Base-by-base conservation (phyloP, 2,329 filamentous ascomycete species). In the Botrytis tulipae region DNA sequence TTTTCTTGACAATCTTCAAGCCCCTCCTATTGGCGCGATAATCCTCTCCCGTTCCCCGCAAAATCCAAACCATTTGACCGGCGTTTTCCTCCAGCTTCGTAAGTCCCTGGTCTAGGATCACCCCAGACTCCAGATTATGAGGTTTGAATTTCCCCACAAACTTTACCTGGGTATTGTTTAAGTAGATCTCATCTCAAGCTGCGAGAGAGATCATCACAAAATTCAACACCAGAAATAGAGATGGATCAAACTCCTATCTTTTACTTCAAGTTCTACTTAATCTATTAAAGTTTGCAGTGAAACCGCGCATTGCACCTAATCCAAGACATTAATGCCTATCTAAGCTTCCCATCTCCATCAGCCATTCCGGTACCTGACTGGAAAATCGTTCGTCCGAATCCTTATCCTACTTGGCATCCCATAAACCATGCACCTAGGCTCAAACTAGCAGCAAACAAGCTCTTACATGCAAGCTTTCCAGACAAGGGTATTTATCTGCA, bases 11-110 rank as follows among this genome's bases (percentile, higher is more conserved):
- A 18, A 8, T 18, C 2, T 6, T n/a, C 51, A 29, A 29, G 51
- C n/a, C 51, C n/a, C 42, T 63, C 68, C 48, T 35, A 76, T 76
- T 76, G 69, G 75, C 71, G 75, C 71, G 66, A 75, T 54, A 76
- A 70, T 62, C 57, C 70, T 51, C 48, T 51, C 68, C 71, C 42
- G n/a, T 48, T 60, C 75, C 73, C 73, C 75, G 73, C 75, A 73
- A 37, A 40, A 37, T 60, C 20, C 57, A 60, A 60, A 71, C 18
- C 48, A 61, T 62, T 29, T 71, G 48, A 46, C 42, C 29, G 18
- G 42, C 18, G 10, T 25, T 14, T 46, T 18, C 74, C 46, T 66
- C 18, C 65, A 32, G 48, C 4, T 59, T 62, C 60, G 40, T 25
- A n/a, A 5, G 14, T 62, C 25, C 35, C 60, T 40, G 12, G 22